Evolutionary conservation across 305 asterid species (phyloP).

Genomic region (Fraxinus sp.): DNA sequence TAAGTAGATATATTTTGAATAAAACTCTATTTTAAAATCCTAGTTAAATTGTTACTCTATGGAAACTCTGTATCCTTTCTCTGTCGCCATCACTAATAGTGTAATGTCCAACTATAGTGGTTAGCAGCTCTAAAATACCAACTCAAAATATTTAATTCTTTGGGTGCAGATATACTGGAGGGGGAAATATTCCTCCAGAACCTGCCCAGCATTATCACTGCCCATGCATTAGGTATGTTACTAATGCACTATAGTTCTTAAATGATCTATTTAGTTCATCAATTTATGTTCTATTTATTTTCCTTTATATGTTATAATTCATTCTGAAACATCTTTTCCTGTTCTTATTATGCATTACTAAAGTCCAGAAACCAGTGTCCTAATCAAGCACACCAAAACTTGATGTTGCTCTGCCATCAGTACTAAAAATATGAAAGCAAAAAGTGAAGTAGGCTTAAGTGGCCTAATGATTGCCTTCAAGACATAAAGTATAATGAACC

Average conservation of each 20-base stretch:
- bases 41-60: background rate
- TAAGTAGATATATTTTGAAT: too few species aligned
- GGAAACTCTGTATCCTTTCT: background rate
- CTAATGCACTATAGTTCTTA: conserved; percentile 3
- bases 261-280: background rate
- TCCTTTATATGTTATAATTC: background rate
- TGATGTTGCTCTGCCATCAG: conserved; percentile 4
- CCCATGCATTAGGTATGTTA: conserved; percentile 78
- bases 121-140: conserved; percentile 4
- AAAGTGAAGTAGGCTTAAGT: conserved; percentile 13
- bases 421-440: background rate
- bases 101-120: background rate
- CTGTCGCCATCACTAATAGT: background rate
- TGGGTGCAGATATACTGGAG: conserved; percentile 72
- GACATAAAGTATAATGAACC: background rate
- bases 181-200: conserved; percentile 98
- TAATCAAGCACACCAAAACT: background rate
- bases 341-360: background rate
- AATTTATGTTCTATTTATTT: background rate
- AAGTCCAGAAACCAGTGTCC: background rate
- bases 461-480: conserved; percentile 7
- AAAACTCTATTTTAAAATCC: background rate
- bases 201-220: conserved; percentile 89
- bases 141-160: conserved; percentile 19
- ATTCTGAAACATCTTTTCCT: background rate